Evolutionary conservation across 345 rosid species (phyloP), one percentile per base, ranked within the genome.

Genomic region (Jatropha curcas): DNA sequence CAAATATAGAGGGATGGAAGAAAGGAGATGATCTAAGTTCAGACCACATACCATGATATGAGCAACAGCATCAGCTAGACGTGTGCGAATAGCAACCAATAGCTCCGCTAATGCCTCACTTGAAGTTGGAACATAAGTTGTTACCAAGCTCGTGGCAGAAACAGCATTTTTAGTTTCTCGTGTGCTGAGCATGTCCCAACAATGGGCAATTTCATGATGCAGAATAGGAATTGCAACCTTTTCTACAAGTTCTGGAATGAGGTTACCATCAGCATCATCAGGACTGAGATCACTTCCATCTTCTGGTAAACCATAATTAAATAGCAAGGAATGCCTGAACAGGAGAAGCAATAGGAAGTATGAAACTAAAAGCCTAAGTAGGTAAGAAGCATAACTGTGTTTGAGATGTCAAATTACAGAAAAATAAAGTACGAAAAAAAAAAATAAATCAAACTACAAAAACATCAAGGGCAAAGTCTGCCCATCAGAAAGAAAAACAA

Each of bases 161-260:
- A 92, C 96, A 75, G 90, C 98, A 82, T 89, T 85, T 77, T 66
- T 86, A 0, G 98, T 92, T 76, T 92, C 97, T 58, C 58, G 80
- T 5, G 86, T 81, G 80, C 99, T 95, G 65, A 92, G 89, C 78
- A 86, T 83, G 81, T 95, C 99, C 99, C 99, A 95, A 73, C 97
- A 95, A 59, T 79, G 85, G 59, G 79, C 83, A 68, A 95, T 88
- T 80, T 92, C 89, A 77, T 92, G 99, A 77, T 92, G 89, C 83
- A 92, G 78, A 62, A 86, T 81, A 37, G 97, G 98, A 63, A 92
- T 78, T 37, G 96, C 99, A 77, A 95, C 88, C 80, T 88, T 92
- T 77, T 91, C 98, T 66, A 95, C 94, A 45, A 95, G 83, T 78
- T 83, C 89, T 58, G 99, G 98, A 71, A 95, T 82, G 33, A 95